Base-by-base conservation (phyloP, 148 eudicot species). In the Camellia granthamiana region DNA sequence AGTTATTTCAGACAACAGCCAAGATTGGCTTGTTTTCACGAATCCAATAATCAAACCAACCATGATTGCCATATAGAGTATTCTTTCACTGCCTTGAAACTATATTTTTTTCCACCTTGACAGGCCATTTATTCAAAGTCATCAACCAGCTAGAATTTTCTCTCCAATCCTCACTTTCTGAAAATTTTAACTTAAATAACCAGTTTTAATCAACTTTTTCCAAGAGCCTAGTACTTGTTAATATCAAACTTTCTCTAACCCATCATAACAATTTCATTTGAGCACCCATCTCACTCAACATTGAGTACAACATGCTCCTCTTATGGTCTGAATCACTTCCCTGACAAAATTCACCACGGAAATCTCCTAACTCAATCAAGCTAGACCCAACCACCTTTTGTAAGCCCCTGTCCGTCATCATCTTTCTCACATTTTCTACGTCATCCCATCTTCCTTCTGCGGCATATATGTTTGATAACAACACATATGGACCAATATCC, bases 391-490 rank as follows among this genome's bases (percentile, higher is more conserved):
- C 80, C 55, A 67, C 78, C 80, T 88, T 88, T 30, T 77, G 72
- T 79, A 88, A 81, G 19, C 90, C 88, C 18, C 83, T 88, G 38
- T 87, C 84, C 71, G 55, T 82, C 84, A 90, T 82, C 63, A 81
- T 77, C 78, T 54, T 74, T 79, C 93, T 85, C 74, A 90, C 79
- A 47, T 79, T 79, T 9, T 88, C 89, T 13, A 89, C 93, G 11
- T 89, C 90, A 74, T 84, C 84, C 91, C 93, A 89, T 77, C 88
- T 72, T 30, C 88, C 89, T 78, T 77, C 86, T 59, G 76, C 83
- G 18, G 93, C 93, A 86, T 89, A 89, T 76, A 89, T 78, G 77
- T 90, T 86, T 15, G 91, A 87, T 60, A 90, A 56, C 54, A 89
- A 65, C 85, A 90, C 69, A 83, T 90, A 89, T 10, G 88, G 80